These are phyloP conservation scores for Populus alba DNA, from an alignment of 345 rosid species.

Conservation along the genomic window DNA sequence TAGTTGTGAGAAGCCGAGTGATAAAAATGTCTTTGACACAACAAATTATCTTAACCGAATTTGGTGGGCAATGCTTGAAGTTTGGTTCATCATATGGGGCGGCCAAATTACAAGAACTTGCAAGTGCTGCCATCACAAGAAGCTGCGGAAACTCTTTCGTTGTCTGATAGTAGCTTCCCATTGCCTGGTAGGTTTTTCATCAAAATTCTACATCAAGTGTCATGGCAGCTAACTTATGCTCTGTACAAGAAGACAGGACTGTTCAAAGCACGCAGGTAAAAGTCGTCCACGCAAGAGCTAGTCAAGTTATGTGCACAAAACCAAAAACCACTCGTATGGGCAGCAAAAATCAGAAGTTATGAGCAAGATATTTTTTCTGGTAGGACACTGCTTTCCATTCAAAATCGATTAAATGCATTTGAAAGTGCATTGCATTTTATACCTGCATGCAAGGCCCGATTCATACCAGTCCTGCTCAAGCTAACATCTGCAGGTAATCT, in stretches of 20 bases:
- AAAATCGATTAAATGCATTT: background rate
- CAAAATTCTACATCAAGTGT: background rate
- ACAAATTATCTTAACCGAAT: too few relatives aligned
- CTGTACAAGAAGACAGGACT: background rate
- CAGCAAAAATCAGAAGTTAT: background rate
- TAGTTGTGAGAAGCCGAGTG: too few relatives aligned
- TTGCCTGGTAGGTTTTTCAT: background rate
- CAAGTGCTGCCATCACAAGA: background rate
- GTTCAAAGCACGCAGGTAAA: background rate
- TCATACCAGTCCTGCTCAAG: constrained; percentile 27
- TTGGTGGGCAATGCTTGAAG: background rate
- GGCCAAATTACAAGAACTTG: background rate
- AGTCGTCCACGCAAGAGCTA: background rate
- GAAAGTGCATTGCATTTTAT: background rate
- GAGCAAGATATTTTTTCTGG: too few relatives aligned
- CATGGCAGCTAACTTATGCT: background rate
- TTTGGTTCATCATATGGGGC: background rate
- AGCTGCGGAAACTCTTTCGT: background rate
- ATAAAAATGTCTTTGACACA: too few relatives aligned
- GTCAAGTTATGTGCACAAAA: background rate
- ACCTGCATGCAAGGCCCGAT: background rate
- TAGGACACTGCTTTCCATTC: background rate
- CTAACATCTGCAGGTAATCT: constrained; percentile 20
- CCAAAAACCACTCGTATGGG: background rate
- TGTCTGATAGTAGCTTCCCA: background rate